phyloP scores from a whole-genome alignment of 1,139 yeast species.

The Schwanniomyces etchellsii region DNA sequence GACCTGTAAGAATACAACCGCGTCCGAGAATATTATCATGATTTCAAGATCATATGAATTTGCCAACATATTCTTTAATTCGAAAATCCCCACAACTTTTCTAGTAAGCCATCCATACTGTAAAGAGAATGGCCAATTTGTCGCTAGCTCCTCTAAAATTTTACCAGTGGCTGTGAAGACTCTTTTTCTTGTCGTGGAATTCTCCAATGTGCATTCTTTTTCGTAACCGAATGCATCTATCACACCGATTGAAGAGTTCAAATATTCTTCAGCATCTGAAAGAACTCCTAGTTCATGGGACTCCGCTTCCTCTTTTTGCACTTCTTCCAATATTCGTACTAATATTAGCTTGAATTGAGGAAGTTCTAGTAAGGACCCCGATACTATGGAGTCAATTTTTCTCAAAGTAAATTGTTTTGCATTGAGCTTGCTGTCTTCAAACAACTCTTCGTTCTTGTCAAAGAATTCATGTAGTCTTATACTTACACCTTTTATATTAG shows the following conservation, averaged over 20 bases:
- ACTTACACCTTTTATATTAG: conserved; percentile 44
- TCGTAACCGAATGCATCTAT: conserved; percentile 78
- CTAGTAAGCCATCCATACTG: conserved; percentile 87
- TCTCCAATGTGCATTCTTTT: conserved; percentile 4
- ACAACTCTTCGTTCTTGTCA: conserved; percentile 40
- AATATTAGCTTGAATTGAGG: conserved; percentile 65
- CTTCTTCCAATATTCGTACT: conserved; percentile 35
- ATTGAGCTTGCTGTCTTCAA: conserved; percentile 25
- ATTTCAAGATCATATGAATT: conserved; percentile 38
- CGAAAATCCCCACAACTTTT: conserved; percentile 79
- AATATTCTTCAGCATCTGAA: conserved; percentile 28
- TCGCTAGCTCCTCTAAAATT: conserved; percentile 74
- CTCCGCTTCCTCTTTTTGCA: conserved; percentile 10
- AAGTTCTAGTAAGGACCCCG: conserved; percentile 62
- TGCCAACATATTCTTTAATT: conserved; percentile 31
- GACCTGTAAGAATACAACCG: conserved; percentile 57
- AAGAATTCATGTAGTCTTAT: conserved; percentile 40
- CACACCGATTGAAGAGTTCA: conserved; percentile 52
- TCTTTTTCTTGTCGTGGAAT: conserved; percentile 45
- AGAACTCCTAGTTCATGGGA: conserved; percentile 12
- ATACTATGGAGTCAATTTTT: conserved; percentile 63
- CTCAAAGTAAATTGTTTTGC: conserved; percentile 43
- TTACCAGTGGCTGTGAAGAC: conserved; percentile 91
- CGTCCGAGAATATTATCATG: conserved; percentile 76
- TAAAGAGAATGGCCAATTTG: conserved; percentile 80